Base-by-base conservation (phyloP, 352 stramenopile genomes). In the Pythium sp. region DNA sequence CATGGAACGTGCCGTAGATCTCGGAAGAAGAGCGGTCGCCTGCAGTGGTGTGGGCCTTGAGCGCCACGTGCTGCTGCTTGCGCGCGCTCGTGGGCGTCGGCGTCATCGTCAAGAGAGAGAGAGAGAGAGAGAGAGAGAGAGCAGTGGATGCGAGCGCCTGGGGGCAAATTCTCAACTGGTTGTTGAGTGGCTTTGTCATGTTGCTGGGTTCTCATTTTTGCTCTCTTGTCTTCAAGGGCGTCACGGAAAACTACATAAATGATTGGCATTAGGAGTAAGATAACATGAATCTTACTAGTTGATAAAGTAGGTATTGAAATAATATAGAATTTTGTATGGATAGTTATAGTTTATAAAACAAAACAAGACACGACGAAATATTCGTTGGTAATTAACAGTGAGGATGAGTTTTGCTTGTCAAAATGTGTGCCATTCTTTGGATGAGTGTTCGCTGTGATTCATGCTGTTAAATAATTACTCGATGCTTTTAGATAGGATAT, bases 1-100 rank as follows among this genome's bases (percentile, higher is more conserved):
- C 70, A 56, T 78, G 68, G 63, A 87, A 87, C 5, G 80, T 87
- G 57, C 77, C 80, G 69, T 87, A 87, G 60, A 74, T 74, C 34
- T 85, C 75, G 30, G 59, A 67, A 47, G 67, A 15, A 15, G 41
- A 46, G 36, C 11, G 36, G 36, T 14, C 36, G 49, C 32, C 32
- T 46, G 60, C 49, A 12, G 32, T 2, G 20, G 26, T 8, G 26
- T 12, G 56, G 14, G 34, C 22, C 30, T 22, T 46, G 47, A 68
- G 62, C 51, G 51, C 36, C 8, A 28, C 38, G 51, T 28, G 34
- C 51, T 67, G 62, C 53, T 65, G 60, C 28, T 57, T 57, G 47
- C 60, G 60, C 30, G 7, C 24, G 59, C 41, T 64, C 43, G 60
- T 32, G 30, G 58, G 58, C 11, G 57, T 51, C 34, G 43, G n/a